Conservation (phyloP, 2,329 filamentous ascomycete species). For the Fusarium burgessii region DNA sequence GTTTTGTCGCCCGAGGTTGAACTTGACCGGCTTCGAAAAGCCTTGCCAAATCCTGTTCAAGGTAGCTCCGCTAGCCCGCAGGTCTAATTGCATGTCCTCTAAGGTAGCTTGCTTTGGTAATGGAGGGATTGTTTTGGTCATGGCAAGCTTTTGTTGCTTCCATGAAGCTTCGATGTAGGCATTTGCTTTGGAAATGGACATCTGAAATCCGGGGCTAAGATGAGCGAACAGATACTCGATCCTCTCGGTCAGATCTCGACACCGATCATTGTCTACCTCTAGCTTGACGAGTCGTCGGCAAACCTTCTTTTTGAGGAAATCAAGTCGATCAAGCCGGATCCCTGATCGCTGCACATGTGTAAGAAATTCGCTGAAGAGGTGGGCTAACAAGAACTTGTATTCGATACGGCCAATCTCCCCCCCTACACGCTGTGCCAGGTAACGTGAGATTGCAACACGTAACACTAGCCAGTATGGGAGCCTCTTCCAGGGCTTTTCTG, state of each 20-base stretch:
- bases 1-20: not conserved
- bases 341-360: conserved; percentile 47
- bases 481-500: conserved; percentile 70
- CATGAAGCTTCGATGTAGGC: conserved; percentile 34
- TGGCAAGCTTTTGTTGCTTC: conserved; percentile 36
- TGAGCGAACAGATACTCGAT: conserved; percentile 34
- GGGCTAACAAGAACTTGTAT: conserved; percentile 69
- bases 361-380: conserved; percentile 62
- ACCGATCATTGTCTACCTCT: conserved; percentile 35
- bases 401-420: conserved; percentile 48
- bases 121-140: conserved; percentile 36
- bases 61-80: conserved; percentile 29
- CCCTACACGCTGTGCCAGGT: conserved; percentile 57
- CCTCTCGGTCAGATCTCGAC: conserved; percentile 17
- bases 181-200: conserved; percentile 18
- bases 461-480: conserved; percentile 72
- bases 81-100: conserved; percentile 31
- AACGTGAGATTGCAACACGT: conserved; percentile 68
- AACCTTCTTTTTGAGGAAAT: conserved; percentile 44
- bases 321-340: conserved; percentile 31
- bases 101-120: conserved; percentile 34
- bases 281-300: conserved; percentile 44
- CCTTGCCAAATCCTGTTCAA: conserved; percentile 29
- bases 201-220: conserved; percentile 22
- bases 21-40: conserved; percentile 12